These are phyloP conservation scores for Piper longum DNA, from an alignment of 164 flowering plant species.

Conservation along the genomic window DNA sequence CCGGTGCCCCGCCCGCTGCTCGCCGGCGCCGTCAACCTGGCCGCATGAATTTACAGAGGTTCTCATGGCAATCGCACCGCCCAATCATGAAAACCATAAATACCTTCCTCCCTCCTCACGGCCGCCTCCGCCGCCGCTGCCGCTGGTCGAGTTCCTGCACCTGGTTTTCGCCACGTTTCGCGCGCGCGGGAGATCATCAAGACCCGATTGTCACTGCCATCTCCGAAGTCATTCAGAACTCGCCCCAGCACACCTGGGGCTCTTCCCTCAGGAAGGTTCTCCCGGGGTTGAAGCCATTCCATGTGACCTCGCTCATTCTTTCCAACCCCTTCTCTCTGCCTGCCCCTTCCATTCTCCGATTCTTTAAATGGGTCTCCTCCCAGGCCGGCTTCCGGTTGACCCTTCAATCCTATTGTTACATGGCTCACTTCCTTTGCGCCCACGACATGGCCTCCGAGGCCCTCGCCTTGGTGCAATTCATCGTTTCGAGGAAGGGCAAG, in stretches of 20 bases:
- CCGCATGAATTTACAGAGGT: too few relatives aligned
- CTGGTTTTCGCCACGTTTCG: slow-evolving; percentile 6
- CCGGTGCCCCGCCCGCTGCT: too few relatives aligned
- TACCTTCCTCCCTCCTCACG: too few relatives aligned
- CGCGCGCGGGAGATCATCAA: slow-evolving; percentile 2
- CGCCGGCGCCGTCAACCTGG: too few relatives aligned
- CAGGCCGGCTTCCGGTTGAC: slow-evolving; percentile 39
- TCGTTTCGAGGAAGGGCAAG: slow-evolving; percentile 60
- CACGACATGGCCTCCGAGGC: slow-evolving; percentile 36
- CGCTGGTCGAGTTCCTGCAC: background rate
- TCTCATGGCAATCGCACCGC: too few relatives aligned
- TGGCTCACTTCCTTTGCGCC: slow-evolving; percentile 39
- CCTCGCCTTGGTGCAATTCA: slow-evolving; percentile 24
- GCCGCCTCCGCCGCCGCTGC: too few relatives aligned
- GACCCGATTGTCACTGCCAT: slow-evolving; percentile 28
- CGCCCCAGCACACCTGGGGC: slow-evolving; percentile 22
- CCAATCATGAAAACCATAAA: too few relatives aligned
- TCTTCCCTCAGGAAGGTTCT: slow-evolving; percentile 32
- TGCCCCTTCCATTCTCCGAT: slow-evolving; percentile 39
- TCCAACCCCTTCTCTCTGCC: slow-evolving; percentile 46
- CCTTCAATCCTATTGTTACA: slow-evolving; percentile 39
- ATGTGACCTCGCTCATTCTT: slow-evolving; percentile 39
- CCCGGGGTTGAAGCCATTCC: slow-evolving; percentile 38
- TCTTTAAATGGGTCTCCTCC: slow-evolving; percentile 53
- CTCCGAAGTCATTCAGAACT: slow-evolving; percentile 35